A percentile compares a stretch with the other conserved stretches of the same genome.
phyloP scores from a whole-genome alignment of 2,329 filamentous ascomycete species.

The Fusarium staphyleae region DNA sequence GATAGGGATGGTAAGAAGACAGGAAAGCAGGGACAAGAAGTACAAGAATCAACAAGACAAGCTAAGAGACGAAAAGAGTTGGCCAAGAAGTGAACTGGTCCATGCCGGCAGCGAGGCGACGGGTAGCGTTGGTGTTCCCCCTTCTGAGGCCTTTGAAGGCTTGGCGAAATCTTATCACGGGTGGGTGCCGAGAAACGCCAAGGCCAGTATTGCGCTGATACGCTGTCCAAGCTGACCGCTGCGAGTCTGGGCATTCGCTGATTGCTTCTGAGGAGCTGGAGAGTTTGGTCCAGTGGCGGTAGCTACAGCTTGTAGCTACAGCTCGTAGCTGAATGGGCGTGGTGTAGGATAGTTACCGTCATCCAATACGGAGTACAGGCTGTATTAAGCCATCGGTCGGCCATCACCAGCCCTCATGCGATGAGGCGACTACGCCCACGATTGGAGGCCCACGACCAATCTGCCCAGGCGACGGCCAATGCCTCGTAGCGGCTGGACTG shows the following conservation, averaged over 20 bases:
- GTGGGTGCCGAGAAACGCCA: constrained; percentile 44
- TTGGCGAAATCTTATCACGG: constrained; percentile 46
- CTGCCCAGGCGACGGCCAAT: constrained; percentile 31
- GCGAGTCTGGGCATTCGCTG: constrained; percentile 36
- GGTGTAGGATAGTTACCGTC: constrained; percentile 14
- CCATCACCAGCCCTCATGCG: constrained; percentile 16
- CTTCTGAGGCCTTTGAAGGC: constrained; percentile 43
- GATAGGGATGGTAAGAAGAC: constrained; percentile 23
- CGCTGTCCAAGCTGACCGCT: constrained; percentile 42
- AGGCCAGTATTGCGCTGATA: constrained; percentile 40
- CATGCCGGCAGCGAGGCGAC: constrained; percentile 34
- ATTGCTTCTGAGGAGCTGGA: constrained; percentile 3
- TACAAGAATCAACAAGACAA: constrained; percentile 17
- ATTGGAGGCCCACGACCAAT: constrained; percentile 24
- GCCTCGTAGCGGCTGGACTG: constrained; percentile 15
- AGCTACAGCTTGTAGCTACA: constrained; percentile 11
- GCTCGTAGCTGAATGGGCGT: constrained; percentile 2
- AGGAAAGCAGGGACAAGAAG: constrained; percentile 24
- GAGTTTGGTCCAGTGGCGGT: neutral
- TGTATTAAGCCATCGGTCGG: neutral
- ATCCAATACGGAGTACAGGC: constrained; percentile 1
- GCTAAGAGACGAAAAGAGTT: constrained; percentile 26
- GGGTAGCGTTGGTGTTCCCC: constrained; percentile 40
- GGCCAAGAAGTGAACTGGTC: constrained; percentile 31
- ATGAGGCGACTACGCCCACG: constrained; percentile 9